phyloP scores from a whole-genome alignment of 148 eudicot species.

The Amaranthus cruentus region DNA sequence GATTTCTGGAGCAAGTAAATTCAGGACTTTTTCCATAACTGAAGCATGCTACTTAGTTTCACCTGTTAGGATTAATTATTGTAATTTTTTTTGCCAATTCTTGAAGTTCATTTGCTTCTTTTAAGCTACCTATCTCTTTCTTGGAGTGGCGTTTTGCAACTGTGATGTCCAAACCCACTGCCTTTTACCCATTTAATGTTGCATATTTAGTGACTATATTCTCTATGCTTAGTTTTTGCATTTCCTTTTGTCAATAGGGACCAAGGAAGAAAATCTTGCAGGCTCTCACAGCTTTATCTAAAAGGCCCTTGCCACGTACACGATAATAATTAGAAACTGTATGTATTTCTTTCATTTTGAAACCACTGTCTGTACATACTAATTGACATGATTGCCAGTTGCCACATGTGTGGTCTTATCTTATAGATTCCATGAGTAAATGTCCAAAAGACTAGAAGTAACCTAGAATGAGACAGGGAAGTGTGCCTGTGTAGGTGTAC shows the following conservation, averaged over 20 bases:
- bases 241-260: constrained; percentile 24
- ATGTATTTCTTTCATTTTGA: not conserved
- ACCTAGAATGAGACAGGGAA: too few relatives aligned
- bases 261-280: constrained; percentile 39
- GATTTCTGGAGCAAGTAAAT: too few relatives aligned
- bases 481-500: too few relatives aligned
- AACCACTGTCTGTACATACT: not conserved
- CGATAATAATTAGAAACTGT: not conserved
- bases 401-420: not conserved
- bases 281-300: constrained; percentile 15
- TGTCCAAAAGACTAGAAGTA: not conserved
- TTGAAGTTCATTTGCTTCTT: too few relatives aligned
- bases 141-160: too few relatives aligned
- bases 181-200: too few relatives aligned
- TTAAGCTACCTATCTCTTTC: too few relatives aligned
- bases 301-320: constrained; percentile 4
- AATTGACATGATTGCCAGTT: not conserved
- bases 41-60: not conserved
- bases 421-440: not conserved
- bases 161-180: too few relatives aligned
- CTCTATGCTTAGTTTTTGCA: not conserved
- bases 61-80: not conserved
- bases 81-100: not conserved
- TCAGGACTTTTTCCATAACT: not conserved
- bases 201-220: too few relatives aligned